Evolutionary conservation across 805 yeast species (phyloP), one percentile per base, ranked within the genome.

Genomic region (Kluyveromyces wickerhamii): DNA sequence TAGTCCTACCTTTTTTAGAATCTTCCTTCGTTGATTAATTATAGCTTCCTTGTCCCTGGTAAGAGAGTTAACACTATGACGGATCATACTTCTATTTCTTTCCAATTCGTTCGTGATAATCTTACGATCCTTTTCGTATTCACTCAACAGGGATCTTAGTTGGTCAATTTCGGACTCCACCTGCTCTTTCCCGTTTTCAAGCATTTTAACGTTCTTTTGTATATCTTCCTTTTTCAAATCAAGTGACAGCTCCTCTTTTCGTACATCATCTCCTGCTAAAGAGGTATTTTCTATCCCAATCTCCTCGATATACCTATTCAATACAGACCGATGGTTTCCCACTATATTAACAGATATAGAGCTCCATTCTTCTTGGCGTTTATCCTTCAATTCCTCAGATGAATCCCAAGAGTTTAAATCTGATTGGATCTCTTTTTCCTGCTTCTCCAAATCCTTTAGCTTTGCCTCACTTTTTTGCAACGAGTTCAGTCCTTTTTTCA

Each of bases 231-330:
- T 23, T 4, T 17, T 21, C 11, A 16, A 17, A 9, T 17, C 17
- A 13, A 13, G 14, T n/a, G 21, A 9, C 17, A 19, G 5, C 4
- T 13, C 23, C 13, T 29, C 38, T 12, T 30, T 30, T 14, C 21
- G 19, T 5, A 3, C 9, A 13, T 22, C n/a, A 7, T 8, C 27
- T 5, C 25, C 36, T 11, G 39, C 42, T 27, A 51, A 33, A 2
- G 52, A 35, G 3, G 57, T 51, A 28, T 51, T 45, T 2, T 32
- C 26, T 4, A 45, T 41, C 1, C 58, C 58, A 5, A 52, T 48
- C 14, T 47, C 19, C 22, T 47, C 51, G 27, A 54, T 45, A 34
- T 55, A 55, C 13, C 36, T 33, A 30, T 52, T 40, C 40, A 55
- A 27, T 4, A 27, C 10, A 2, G 34, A 19, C 16, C 52, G 47